Conservation (phyloP, 768 basidiomycete genomes). For the Nidularia pulvinata region DNA sequence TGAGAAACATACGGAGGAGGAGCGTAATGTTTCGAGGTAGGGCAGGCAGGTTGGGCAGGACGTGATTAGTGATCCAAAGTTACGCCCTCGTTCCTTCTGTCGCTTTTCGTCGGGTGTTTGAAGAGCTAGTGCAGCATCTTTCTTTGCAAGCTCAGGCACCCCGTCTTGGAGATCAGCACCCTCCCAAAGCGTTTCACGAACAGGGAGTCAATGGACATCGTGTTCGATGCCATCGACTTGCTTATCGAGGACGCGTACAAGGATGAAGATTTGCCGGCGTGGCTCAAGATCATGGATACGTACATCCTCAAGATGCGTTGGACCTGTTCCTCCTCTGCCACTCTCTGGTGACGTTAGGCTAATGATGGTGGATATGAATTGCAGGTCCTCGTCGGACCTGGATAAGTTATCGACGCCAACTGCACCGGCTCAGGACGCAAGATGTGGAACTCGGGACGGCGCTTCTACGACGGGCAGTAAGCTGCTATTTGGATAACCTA, state of each 20-base stretch:
- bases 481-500: conserved; percentile 77
- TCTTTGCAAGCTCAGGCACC: conserved; percentile 69
- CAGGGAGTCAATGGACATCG: conserved; percentile 57
- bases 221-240: conserved; percentile 69
- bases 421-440: conserved; percentile 6
- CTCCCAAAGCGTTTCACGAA: conserved; percentile 93
- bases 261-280: conserved; percentile 73
- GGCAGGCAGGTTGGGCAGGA: conserved; percentile 18
- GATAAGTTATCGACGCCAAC: too few species aligned
- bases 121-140: conserved; percentile 57
- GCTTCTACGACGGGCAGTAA: conserved; percentile 74
- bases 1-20: conserved; percentile 61
- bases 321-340: conserved; percentile 51
- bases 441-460: conserved; percentile 68
- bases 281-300: conserved; percentile 58
- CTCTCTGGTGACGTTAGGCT: conserved; percentile 79
- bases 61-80: conserved; percentile 4
- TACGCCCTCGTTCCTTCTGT: not conserved
- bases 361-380: conserved; percentile 48
- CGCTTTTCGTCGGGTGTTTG: not conserved
- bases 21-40: conserved; percentile 18
- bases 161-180: conserved; percentile 67
- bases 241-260: conserved; percentile 74
- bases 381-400: conserved; percentile 1
- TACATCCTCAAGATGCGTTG: conserved; percentile 64